Evolutionary conservation across 140 eudicot species (phyloP), one percentile per base, ranked within the genome.

Genomic region (Anethum foeniculum): DNA sequence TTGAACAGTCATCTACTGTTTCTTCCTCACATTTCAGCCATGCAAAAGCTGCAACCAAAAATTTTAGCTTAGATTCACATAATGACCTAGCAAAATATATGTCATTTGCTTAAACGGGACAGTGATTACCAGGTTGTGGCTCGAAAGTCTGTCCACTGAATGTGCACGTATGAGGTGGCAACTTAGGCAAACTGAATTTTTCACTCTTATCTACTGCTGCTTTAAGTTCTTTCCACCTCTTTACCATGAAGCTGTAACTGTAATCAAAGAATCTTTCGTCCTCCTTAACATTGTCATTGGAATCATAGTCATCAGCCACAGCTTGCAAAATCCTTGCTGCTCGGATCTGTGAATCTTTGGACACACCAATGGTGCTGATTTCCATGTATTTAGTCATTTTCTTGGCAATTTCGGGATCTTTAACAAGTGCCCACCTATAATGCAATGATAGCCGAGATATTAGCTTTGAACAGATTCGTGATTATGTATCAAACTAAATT

Each of bases 11-110:
- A 60, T 83, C 96, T 68, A 68, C 74, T 38, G 81, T 81, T 75
- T 87, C 90, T n/a, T 85, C 86, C 77, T 96, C 99, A 56, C 99
- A 96, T 79, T 96, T 96, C 77, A 96, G 86, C 99, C 99, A 96
- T n/a, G 98, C 99, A 79, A 96, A 96, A 0, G 99, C 99, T 93
- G 46, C 81, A 87, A 64, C 34, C 15, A 12, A 12, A 12, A 10
- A 25, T 62, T 62, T 13, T 10, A 32, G 28, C 36, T 23, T n/a
- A 58, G 39, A 68, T 15, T 65, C 6, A 69, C 14, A 18, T n/a
- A 19, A n/a, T 2, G 38, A 44, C 25, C 4, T 2, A 54, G 74
- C 30, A 48, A 48, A 11, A 3, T 69, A 67, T 25, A 58, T 6
- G n/a, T 13, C 39, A 3, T 62, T 8, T 28, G 30, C 27, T 0